Base-by-base conservation (phyloP, 1,284 basidiomycete genomes). In the Apiotrichum gracile region DNA sequence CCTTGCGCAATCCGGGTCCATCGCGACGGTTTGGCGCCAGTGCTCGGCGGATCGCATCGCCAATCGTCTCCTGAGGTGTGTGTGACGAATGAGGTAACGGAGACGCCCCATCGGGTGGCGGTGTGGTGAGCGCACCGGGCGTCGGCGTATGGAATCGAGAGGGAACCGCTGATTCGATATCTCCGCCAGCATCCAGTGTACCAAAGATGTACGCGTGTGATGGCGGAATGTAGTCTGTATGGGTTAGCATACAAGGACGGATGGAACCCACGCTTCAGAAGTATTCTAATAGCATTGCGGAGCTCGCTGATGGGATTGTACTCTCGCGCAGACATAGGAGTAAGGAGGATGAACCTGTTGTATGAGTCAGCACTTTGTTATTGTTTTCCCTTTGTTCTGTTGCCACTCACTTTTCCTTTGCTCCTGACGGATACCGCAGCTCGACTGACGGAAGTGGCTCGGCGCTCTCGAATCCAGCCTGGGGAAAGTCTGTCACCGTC, bases 21-120 rank as follows among this genome's bases (percentile, higher is more conserved):
- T 80, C 74, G 17, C 76, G 64, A 25, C 79, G 69, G 52, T 80
- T 78, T 12, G 65, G 62, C 0, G 71, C 69, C 16, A 78, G 68
- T 7, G 79, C 76, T 52, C 78, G 77, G n/a, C 78, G 75, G 35
- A 82, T 64, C 14, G 75, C 68, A 47, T 78, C 77, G 35, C 77
- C 68, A 47, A 81, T 77, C 10, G 79, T 74, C 47, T 77, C 76
- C 9, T 60, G 53, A 19, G 57, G 49, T 14, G 52, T 43, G 25
- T 43, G 44, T 9, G 33, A 35, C n/a, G 34, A 19, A 21, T 19
- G n/a, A 16, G 52, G 57, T 9, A 39, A 41, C 37, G 57, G 58
- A 27, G 48, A 62, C 37, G 29, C 50, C 25, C 33, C 52, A 41
- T 63, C 58, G 16, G 65, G 58, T 29, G 61, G 54, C 33, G 67